These are phyloP conservation scores for Sporothrix dimorphospora DNA, from an alignment of 2,329 filamentous ascomycete species.

Conservation along the genomic window DNA sequence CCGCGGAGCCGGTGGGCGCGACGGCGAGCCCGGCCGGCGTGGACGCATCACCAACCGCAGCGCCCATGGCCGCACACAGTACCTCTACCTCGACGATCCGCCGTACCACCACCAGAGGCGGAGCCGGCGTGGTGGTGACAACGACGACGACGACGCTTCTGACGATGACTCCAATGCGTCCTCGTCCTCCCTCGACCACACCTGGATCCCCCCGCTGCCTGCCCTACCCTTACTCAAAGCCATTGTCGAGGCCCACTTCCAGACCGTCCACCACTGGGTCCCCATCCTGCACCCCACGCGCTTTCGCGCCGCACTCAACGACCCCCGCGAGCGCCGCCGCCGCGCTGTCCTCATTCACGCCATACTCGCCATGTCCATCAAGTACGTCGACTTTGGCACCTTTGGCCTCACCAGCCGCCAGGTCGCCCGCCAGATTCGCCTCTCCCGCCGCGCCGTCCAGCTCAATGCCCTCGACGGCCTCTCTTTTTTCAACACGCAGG, in stretches of 20 bases:
- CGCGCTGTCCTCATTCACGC: slow-evolving; percentile 42
- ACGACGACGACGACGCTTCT: neutral
- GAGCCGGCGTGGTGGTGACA: neutral
- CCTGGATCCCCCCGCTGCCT: slow-evolving; percentile 26
- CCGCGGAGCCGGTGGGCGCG: neutral
- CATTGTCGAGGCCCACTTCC: slow-evolving; percentile 40
- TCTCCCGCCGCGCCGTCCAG: slow-evolving; percentile 36
- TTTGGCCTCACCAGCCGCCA: slow-evolving; percentile 17
- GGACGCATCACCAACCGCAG: neutral
- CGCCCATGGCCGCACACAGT: neutral
- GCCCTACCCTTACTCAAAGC: slow-evolving; percentile 34
- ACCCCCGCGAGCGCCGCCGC: slow-evolving; percentile 35
- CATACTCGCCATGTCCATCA: slow-evolving; percentile 37
- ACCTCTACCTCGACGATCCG: slow-evolving; percentile 22
- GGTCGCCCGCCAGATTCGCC: slow-evolving; percentile 11
- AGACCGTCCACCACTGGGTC: slow-evolving; percentile 43
- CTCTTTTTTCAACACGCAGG: slow-evolving; percentile 42
- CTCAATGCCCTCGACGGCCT: slow-evolving; percentile 40
- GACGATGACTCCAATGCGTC: neutral
- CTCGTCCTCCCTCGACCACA: slow-evolving; percentile 10
- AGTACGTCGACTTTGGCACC: slow-evolving; percentile 32
- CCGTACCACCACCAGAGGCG: slow-evolving; percentile 12
- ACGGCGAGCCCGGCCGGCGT: neutral
- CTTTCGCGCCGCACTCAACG: slow-evolving; percentile 38
- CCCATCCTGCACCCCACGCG: slow-evolving; percentile 43